A percentile compares a stretch with the other conserved stretches of the same genome.
Evolutionary conservation across 129 eudicot species (phyloP).

Genomic region (sunflower (Helianthus annuus)): DNA sequence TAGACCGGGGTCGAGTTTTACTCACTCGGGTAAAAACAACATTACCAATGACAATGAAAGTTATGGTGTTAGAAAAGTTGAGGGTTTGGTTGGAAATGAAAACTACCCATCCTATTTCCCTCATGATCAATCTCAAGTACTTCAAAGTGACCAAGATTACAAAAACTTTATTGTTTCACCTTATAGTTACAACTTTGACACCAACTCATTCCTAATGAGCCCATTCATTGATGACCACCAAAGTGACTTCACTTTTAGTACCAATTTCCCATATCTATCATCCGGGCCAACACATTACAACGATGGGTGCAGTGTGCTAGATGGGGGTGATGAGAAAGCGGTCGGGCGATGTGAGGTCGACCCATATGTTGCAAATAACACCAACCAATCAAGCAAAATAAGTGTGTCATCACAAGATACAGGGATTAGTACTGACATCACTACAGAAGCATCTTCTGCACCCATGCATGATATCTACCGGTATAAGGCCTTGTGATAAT

Average conservation of each 20-base stretch:
- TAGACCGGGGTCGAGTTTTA: conserved; percentile 23
- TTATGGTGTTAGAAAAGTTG: conserved; percentile 11
- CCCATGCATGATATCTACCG: conserved; percentile 29
- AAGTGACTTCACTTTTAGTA: conserved; percentile 23
- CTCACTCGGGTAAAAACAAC: conserved; percentile 13
- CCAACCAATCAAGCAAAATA: conserved; percentile 44
- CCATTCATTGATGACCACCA: conserved; percentile 23
- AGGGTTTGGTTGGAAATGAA: conserved; percentile 25
- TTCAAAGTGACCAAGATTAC: conserved; percentile 37
- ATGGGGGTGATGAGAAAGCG: conserved; percentile 11
- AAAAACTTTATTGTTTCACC: conserved; percentile 34
- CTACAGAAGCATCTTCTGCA: conserved; percentile 54
- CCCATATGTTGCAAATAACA: conserved; percentile 29
- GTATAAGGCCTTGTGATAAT: conserved; percentile 17
- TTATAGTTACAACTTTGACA: conserved; percentile 29
- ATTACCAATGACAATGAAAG: conserved; percentile 23
- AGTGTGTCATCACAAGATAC: conserved; percentile 72
- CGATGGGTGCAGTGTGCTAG: conserved; percentile 13
- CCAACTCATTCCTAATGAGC: conserved; percentile 32
- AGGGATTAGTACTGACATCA: conserved; percentile 58
- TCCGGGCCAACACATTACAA: conserved; percentile 22
- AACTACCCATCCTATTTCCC: conserved; percentile 30
- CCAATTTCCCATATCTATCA: conserved; percentile 32
- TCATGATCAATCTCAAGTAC: conserved; percentile 31
- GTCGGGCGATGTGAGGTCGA: conserved; percentile 44